Conservation (phyloP, 768 basidiomycete species). For the Lactarius sanguifluus region DNA sequence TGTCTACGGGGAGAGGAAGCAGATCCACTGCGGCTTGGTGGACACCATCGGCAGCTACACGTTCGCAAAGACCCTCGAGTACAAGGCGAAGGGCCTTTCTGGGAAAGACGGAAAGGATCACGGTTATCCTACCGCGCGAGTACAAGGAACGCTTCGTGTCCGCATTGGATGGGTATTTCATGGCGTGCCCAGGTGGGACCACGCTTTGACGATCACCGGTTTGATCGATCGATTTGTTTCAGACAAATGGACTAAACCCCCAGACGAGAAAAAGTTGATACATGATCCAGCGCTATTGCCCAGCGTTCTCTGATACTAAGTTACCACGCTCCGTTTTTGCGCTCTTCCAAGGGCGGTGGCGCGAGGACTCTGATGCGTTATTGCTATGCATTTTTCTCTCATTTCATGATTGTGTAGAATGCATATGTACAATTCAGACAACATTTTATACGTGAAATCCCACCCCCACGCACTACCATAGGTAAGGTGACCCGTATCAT, state of each 20-base stretch:
- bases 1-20: constrained; percentile 61
- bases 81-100: constrained; percentile 72
- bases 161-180: constrained; percentile 71
- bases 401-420: constrained; percentile 10
- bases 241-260: constrained; percentile 44
- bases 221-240: neutral
- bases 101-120: constrained; percentile 66
- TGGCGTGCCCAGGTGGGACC: constrained; percentile 60
- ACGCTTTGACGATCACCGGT: neutral
- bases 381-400: neutral
- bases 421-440: neutral
- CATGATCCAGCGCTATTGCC: constrained; percentile 35
- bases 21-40: constrained; percentile 76
- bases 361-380: neutral
- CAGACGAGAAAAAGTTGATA: constrained; percentile 35
- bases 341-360: neutral
- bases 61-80: constrained; percentile 83
- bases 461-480: neutral
- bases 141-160: constrained; percentile 76
- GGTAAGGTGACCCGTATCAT: neutral
- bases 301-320: constrained; percentile 35
- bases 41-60: constrained; percentile 88
- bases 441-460: neutral
- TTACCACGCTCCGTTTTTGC: neutral
- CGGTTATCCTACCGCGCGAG: constrained; percentile 76